phyloP scores from a whole-genome alignment of 1,139 yeast genomes.

The Saccharomycopsis hybrid region DNA sequence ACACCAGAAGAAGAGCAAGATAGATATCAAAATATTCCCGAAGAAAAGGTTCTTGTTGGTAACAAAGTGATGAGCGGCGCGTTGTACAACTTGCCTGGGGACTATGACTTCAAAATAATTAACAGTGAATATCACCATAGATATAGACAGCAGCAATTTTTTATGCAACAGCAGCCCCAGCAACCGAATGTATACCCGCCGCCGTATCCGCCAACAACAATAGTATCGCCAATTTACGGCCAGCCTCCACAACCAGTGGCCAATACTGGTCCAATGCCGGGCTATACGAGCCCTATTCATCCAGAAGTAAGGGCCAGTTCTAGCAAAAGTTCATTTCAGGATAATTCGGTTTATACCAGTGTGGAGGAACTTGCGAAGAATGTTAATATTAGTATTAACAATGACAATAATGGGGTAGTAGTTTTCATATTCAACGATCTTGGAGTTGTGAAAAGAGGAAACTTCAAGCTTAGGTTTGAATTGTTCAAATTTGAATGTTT shows the following conservation, averaged over 20 bases:
- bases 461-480: slow-evolving; percentile 13
- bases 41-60: slow-evolving; percentile 13
- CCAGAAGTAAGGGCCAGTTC: no score
- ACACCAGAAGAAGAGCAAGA: background rate
- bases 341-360: background rate
- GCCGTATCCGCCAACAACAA: no score
- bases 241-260: background rate
- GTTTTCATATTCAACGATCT: slow-evolving; percentile 17
- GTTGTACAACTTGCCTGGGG: slow-evolving; percentile 10
- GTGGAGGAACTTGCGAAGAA: background rate
- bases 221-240: no score
- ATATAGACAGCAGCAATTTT: background rate
- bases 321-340: background rate
- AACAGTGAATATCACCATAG: background rate
- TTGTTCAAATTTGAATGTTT: slow-evolving; percentile 17
- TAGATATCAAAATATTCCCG: background rate
- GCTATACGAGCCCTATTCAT: no score
- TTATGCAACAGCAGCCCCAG: background rate
- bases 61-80: slow-evolving; percentile 9
- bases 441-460: slow-evolving; percentile 18
- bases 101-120: slow-evolving; percentile 6
- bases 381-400: background rate
- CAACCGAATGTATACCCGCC: no score
- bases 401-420: slow-evolving; percentile 6
- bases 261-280: no score